Base-by-base conservation (phyloP, 2,329 filamentous ascomycete species). In the Ophiocordyceps polyrhachis-furcata region DNA sequence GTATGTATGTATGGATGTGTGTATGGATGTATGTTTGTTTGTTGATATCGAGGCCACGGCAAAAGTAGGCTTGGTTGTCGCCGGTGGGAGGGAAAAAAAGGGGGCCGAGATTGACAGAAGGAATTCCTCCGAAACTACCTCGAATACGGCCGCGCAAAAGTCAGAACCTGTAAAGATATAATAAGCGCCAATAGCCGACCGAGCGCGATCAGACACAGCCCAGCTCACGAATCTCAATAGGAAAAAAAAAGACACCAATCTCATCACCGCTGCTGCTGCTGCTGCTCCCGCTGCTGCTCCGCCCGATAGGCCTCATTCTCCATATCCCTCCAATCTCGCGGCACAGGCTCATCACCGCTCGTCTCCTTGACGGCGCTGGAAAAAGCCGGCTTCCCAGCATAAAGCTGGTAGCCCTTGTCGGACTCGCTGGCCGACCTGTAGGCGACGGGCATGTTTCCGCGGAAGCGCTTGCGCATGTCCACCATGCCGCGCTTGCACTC, bases 391-490 rank as follows among this genome's bases (percentile, higher is more conserved):
- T 76, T 77, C 29, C 86, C 86, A 15, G 79, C 84, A 61, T 93
- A 93, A 52, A 93, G 62, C 66, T 91, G 80, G 57, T 79, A 75
- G 4, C 74, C 72, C 45, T 68, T 64, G 49, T 68, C 69, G 12
- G 67, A 66, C 52, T 84, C 79, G 21, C 21, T 23, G 46, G 74
- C 19, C 1, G 49, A 62, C 56, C 67, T 70, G 51, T 81, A 75
- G 21, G 76, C 71, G 51, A 93, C 79, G 45, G 91, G 87, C 61
- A 86, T 77, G 67, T 96, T 96, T 47, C 91, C 91, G 46, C 91
- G 77, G 65, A 98, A 96, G 31, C 91, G 82, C 68, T 96, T 96
- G 61, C 91, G 84, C 91, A 98, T 98, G 62, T 98, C 91, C 54
- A 96, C 83, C 77, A 93, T 78, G 51, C 91, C 91, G 51, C 89